Base-by-base conservation (phyloP, 768 basidiomycete genomes). In the Phanerochaete sordida region DNA sequence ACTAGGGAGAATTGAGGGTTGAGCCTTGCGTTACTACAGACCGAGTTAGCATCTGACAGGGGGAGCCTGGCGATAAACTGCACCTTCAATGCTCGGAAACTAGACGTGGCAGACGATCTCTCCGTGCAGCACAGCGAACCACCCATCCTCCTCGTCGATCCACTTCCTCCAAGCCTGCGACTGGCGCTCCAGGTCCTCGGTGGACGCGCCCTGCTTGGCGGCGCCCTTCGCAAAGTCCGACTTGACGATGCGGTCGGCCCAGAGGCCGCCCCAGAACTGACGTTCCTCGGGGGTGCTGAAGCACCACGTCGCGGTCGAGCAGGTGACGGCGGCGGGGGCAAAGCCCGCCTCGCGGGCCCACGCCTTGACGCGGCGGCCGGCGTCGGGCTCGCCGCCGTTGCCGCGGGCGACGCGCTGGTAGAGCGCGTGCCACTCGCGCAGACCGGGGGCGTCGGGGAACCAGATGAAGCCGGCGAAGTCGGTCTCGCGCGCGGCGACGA, bases 401-500 rank as follows among this genome's bases (percentile, higher is more conserved):
- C 70, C 64, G 1, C 70, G 65, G 12, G 75, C 71, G 37, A 74
- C 68, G 28, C 51, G 47, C 15, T 24, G 7, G 63, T 80, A 80
- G 44, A 77, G 57, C 48, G 59, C 31, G 11, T 50, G 50, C 70
- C 70, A 76, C 39, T 69, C 71, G 1, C 54, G 55, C 68, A 76
- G 68, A 69, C 63, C 68, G 64, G 64, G 71, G 45, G 62, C 28
- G 49, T 74, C 71, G 0, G 79, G 78, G 62, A 68, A 74, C 73
- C 74, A 77, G 6, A 64, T 60, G 58, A 74, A 69, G 3, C 70
- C 53, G 21, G 58, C 64, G 26, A 73, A 69, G 64, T 82, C 79
- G 11, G 70, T 62, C 58, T 82, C 82, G 23, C 82, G 73, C 6
- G 66, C 71, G 3, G 79, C 78, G 46, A 84, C 74, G 56, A 82